Conservation (phyloP, 805 yeast genomes). For the Yamadazyma sp. region DNA sequence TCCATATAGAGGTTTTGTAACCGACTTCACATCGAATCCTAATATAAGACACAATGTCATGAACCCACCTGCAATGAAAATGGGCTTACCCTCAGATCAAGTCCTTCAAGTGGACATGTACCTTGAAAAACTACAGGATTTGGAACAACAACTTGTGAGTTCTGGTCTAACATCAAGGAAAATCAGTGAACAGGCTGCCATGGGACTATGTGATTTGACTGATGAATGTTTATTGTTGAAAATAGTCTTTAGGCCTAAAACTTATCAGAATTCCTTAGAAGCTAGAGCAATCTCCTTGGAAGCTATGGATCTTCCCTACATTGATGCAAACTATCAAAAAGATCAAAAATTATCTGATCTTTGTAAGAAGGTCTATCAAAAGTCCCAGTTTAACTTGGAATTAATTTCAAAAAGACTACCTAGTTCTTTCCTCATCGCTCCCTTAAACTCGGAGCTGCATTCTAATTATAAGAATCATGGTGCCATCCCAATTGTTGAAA, state of each 20-base stretch:
- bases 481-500: too few species aligned
- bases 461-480: too few species aligned
- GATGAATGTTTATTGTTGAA: conserved; percentile 2
- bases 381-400: too few species aligned
- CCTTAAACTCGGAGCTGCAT: too few species aligned
- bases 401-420: too few species aligned
- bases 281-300: conserved; percentile 2
- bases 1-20: conserved; percentile 15
- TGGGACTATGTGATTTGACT: background rate
- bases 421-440: too few species aligned
- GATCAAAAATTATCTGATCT: too few species aligned
- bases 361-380: too few species aligned
- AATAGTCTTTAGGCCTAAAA: background rate
- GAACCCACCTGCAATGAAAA: background rate
- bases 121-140: conserved; percentile 8
- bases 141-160: too few species aligned
- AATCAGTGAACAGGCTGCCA: background rate
- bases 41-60: background rate
- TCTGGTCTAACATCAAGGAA: too few species aligned
- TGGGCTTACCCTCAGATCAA: conserved; percentile 6
- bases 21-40: conserved; percentile 18
- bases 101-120: conserved; percentile 15
- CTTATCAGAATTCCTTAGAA: background rate
- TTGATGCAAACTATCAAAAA: too few species aligned
- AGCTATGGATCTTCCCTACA: too few species aligned